Conservation (phyloP, 2,329 filamentous ascomycete genomes). For the Fusarium duplospermum region DNA sequence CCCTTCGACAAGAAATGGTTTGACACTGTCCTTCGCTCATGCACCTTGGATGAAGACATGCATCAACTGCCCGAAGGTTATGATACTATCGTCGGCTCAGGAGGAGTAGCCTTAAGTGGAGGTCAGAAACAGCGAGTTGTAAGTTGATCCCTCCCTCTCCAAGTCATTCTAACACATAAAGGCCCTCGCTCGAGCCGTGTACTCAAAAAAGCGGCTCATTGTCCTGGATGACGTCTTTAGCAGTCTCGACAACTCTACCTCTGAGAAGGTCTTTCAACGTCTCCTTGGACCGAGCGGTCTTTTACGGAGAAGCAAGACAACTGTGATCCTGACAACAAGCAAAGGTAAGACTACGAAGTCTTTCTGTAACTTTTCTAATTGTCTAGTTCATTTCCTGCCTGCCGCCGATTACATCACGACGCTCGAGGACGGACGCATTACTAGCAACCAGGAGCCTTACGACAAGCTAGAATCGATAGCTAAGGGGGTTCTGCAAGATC, state of each 20-base stretch:
- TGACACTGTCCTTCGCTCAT: slow-evolving; percentile 46
- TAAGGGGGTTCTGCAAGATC: slow-evolving; percentile 30
- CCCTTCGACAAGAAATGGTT: slow-evolving; percentile 46
- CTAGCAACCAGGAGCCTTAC: slow-evolving; percentile 41
- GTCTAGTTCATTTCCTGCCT: slow-evolving; percentile 39
- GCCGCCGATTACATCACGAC: slow-evolving; percentile 43
- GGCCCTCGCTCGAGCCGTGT: slow-evolving; percentile 61
- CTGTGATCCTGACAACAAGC: slow-evolving; percentile 44
- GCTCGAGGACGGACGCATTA: slow-evolving; percentile 34
- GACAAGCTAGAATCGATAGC: slow-evolving; percentile 24
- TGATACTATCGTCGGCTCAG: slow-evolving; percentile 53
- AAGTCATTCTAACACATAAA: slow-evolving; percentile 17
- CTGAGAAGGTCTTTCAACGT: slow-evolving; percentile 54
- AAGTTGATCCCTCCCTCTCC: slow-evolving; percentile 16
- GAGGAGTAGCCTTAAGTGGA: slow-evolving; percentile 56
- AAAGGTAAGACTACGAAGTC: neutral
- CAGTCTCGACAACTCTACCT: slow-evolving; percentile 58
- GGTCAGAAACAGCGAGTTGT: slow-evolving; percentile 58
- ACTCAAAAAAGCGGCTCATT: slow-evolving; percentile 52
- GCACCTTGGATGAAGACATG: slow-evolving; percentile 52
- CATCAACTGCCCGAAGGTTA: slow-evolving; percentile 47
- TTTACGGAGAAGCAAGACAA: slow-evolving; percentile 52
- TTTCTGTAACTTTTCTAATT: neutral
- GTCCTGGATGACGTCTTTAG: slow-evolving; percentile 62
- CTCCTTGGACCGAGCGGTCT: slow-evolving; percentile 57